Evolutionary conservation across 2,329 filamentous ascomycete species (phyloP), one percentile per base, ranked within the genome.

Genomic region (Phaeosphaeriaceae sp.): DNA sequence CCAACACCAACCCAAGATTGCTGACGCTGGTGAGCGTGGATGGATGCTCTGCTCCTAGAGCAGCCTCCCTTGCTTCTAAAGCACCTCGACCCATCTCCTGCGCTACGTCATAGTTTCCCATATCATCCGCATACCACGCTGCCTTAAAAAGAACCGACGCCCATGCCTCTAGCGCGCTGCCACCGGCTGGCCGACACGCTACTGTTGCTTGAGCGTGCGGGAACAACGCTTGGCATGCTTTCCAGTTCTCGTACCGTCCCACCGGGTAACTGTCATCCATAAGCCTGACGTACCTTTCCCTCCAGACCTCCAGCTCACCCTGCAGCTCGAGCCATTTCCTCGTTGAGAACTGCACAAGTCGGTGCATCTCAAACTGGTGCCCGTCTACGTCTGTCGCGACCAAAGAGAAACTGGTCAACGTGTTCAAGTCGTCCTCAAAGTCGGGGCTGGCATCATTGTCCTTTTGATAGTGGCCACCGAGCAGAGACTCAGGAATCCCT

Each of bases 401-500:
- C 4, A 63, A 33, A 15, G 60, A 61, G 39, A 58, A 63, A 12
- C 50, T 48, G 4, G 33, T 54, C 20, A 63, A 37, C 7, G 29
- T 48, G 16, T 50, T 48, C 4, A 62, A 17, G 28, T 60, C 60
- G 6, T 61, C 51, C 21, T 60, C 34, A 21, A 55, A 57, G 30
- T n/a, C 42, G 36, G 34, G n/a, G 15, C 42, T 33, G 17, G n/a
- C 20, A 18, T 48, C 40, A n/a, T 16, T 26, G 13, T 13, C 7
- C 6, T 34, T 32, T 18, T 28, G 8, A 3, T 8, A 7, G 75
- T 45, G 12, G 28, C 54, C n/a, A 15, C 42, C 23, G 18, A 45
- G 7, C 30, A 40, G 3, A 2, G 7, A 6, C 21, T 71, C 66
- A 0, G 74, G 72, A 18, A 80, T 78, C 6, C 68, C 74, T 53